Base-by-base conservation (phyloP, 2,329 filamentous ascomycete genomes). In the Sporothrix dimorphospora region DNA sequence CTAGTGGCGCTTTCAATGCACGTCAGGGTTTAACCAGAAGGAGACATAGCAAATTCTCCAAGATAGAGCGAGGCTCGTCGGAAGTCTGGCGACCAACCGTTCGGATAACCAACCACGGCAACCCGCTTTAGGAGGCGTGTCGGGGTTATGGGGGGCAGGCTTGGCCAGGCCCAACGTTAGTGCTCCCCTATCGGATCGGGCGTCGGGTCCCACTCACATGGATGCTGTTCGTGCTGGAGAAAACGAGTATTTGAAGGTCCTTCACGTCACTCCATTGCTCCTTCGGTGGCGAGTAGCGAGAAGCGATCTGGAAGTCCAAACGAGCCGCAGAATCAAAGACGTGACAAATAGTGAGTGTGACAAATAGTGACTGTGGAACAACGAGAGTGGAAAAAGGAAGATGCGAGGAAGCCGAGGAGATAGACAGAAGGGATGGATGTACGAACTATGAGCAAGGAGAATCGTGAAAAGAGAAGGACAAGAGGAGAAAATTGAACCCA, bases 131-230 rank as follows among this genome's bases (percentile, higher is more conserved):
- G 61, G 40, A n/a, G n/a, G n/a, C n/a, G n/a, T n/a, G n/a, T n/a
- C n/a, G n/a, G 40, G 40, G 9, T 19, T 53, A 16, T 57, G 24
- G 7, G 30, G 34, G 30, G 34, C 16, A n/a, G 65, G 30, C 45
- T 34, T 24, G 49, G 24, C 42, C 45, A 34, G 7, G 63, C 42
- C 40, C 7, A 47, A 24, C 45, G 24, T 30, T 49, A 34, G 63
- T 49, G 63, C 42, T 66, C 14, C 38, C 34, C 34, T 69, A 11
- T 55, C 47, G 49, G 66, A 55, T 38, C 19, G 47, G 19, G 1
- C 21, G 30, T 27, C 66, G 30, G 66, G 66, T 65, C 38, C 63
- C 63, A 66, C 63, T 66, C 45, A 49, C 27, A 68, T 51, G 65
- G 65, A 49, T 49, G 45, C 6, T n/a, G 14, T 30, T 49, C 24